phyloP scores from a whole-genome alignment of 176 grass and related monocot genomes.

The Oryza punctata region DNA sequence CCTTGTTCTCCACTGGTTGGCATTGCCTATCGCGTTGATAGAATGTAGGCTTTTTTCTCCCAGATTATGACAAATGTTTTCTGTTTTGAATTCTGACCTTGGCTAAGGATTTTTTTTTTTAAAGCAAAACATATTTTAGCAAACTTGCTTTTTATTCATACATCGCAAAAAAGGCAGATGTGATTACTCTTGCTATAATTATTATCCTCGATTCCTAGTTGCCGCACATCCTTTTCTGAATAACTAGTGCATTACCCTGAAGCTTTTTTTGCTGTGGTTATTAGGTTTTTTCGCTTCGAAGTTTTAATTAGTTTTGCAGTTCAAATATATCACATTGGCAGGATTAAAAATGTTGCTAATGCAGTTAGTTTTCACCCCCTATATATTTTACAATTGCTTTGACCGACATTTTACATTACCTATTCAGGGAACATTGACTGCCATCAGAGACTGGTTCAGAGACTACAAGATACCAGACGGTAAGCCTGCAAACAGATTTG shows the following conservation, averaged over 20 bases:
- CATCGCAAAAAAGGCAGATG: neutral
- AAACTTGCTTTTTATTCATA: constrained; percentile 2
- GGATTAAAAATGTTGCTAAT: neutral
- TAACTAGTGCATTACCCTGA: neutral
- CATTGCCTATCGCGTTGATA: neutral
- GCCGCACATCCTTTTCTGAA: neutral
- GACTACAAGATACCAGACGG: constrained; percentile 99
- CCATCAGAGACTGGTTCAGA: constrained; percentile 98
- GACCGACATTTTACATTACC: neutral
- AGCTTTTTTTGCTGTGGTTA: neutral
- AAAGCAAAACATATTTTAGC: constrained; percentile 14
- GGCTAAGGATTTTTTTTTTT: neutral
- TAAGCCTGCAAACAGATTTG: constrained; percentile 92
- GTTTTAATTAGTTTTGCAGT: constrained; percentile 12
- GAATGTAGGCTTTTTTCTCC: constrained; percentile 13
- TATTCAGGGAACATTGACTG: constrained; percentile 86
- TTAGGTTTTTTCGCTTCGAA: neutral
- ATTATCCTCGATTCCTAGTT: neutral
- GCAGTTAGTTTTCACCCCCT: neutral
- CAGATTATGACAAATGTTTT: constrained; percentile 1
- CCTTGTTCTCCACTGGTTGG: constrained; percentile 23
- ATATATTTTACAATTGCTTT: constrained; percentile 33
- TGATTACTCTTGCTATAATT: neutral
- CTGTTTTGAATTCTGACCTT: neutral
- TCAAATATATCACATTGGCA: neutral